Base-by-base conservation (phyloP, 805 yeast species). In the Myxozyma monticola region DNA sequence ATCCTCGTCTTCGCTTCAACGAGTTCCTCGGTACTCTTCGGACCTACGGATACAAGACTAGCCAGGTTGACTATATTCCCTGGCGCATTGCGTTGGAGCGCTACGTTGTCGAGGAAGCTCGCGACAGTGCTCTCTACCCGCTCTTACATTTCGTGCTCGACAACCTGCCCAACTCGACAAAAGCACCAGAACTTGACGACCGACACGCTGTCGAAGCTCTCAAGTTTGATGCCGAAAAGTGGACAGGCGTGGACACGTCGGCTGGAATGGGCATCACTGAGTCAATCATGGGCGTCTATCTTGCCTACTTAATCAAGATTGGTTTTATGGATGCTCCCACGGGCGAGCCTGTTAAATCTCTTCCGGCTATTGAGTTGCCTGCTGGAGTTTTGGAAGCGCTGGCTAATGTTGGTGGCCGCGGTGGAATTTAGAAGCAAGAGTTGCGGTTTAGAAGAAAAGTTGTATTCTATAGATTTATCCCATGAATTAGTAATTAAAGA, bases 151-250 rank as follows among this genome's bases (percentile, higher is more conserved):
- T 93, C 73, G 98, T 90, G 12, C 76, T 95, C 60, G 99, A 89
- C 64, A 84, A 90, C 65, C 77, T 93, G 63, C 97, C 97, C 5
- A 84, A 83, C 55, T 84, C 83, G 66, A 86, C 98, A 28, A 86
- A 83, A 69, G 98, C 99, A 9, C 98, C 99, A 1, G 97, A 91
- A 68, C 76, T 93, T 57, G 96, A 90, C 64, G 99, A 95, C 61
- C 45, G 75, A 3, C 90, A 93, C 66, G 87, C 98, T 1, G 78
- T 75, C n/a, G 66, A 67, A n/a, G 77, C 90, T 0, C 78, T 93
- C 65, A 71, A 70, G 50, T 73, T 68, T 22, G 96, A 88, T 65
- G 68, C 73, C 4, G 63, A 63, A 28, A 25, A 10, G 8, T 79
- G 81, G 80, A 76, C 88, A 0, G 88, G 86, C 12, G 75, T 69